Evolutionary conservation across 208 protist species (phyloP).

Genomic region (Spongospora subterranea): DNA sequence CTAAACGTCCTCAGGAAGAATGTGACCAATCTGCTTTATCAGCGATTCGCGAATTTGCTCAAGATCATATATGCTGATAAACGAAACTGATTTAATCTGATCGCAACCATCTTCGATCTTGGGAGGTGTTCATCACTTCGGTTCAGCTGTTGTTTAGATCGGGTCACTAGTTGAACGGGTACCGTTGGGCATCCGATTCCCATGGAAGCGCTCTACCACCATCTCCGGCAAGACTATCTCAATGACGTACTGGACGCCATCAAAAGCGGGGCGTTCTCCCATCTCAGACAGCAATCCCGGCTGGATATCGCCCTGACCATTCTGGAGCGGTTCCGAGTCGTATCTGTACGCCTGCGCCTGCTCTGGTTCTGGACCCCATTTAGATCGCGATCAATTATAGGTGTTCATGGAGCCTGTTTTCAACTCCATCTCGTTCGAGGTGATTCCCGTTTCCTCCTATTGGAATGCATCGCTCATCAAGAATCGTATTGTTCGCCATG

Average conservation of each 20-base stretch:
- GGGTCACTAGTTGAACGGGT: too few species aligned
- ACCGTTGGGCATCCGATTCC: too few species aligned
- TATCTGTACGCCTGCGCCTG: background rate
- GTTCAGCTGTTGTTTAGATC: too few species aligned
- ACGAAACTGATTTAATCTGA: too few species aligned
- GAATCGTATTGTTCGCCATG: background rate
- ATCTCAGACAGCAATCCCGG: background rate
- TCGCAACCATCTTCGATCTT: too few species aligned
- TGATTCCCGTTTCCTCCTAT: background rate
- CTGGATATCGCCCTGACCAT: background rate
- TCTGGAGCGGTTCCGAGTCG: background rate
- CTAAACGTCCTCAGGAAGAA: background rate
- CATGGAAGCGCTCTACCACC: too few species aligned
- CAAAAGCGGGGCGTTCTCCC: background rate
- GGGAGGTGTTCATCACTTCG: too few species aligned
- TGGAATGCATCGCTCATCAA: background rate
- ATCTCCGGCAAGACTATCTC: too few species aligned
- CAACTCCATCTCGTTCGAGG: background rate
- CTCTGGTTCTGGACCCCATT: background rate
- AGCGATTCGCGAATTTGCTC: background rate
- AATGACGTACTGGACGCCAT: background rate
- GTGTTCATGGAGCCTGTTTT: background rate
- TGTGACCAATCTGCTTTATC: background rate
- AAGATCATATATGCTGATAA: too few species aligned
- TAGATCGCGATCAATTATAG: background rate